Evolutionary conservation across 2,329 filamentous ascomycete genomes (phyloP), one percentile per base, ranked within the genome.

Genomic region (Nothopassalora personata): DNA sequence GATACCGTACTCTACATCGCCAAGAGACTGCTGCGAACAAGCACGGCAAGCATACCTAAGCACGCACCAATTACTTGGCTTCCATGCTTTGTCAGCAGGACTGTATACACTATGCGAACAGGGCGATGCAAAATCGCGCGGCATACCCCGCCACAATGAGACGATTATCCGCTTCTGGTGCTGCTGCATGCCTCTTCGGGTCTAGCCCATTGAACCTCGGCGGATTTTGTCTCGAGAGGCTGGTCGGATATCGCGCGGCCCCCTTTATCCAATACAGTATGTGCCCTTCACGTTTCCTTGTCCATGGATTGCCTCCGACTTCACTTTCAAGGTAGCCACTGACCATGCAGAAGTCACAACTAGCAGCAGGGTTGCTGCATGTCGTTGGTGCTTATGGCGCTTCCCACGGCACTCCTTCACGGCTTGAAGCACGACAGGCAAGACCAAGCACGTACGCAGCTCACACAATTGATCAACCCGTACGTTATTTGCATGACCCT

Each of bases 381-480:
- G n/a, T 31, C 28, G 48, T 28, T 10, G 19, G 28, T 27, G 28
- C 39, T n/a, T 43, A 43, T n/a, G 39, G 39, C n/a, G n/a, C 39
- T n/a, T 43, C 9, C n/a, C 13, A 43, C 50, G 23, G 15, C 31
- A 9, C n/a, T 19, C 50, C n/a, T 27, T 18, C 50, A n/a, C 28
- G 52, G n/a, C 55, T 57, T n/a, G 34, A 39, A 31, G 3, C 30
- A 36, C n/a, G 55, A 33, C 48, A 57, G 23, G 34, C 34, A 52
- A 18, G 11, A 52, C 36, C 11, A 5, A 39, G 39, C 15, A 43
- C 39, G 19, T 57, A 58, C 23, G 28, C 56, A 10, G 43, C 46
- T 36, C 50, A 58, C 19, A 58, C 56, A 2, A 49, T 58, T n/a
- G 51, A 58, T 33, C 56, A 58, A 28, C 31, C 33, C 31, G 56